Evolutionary conservation across 2,329 filamentous ascomycete species (phyloP).

Genomic region (Fusarium algeriense): DNA sequence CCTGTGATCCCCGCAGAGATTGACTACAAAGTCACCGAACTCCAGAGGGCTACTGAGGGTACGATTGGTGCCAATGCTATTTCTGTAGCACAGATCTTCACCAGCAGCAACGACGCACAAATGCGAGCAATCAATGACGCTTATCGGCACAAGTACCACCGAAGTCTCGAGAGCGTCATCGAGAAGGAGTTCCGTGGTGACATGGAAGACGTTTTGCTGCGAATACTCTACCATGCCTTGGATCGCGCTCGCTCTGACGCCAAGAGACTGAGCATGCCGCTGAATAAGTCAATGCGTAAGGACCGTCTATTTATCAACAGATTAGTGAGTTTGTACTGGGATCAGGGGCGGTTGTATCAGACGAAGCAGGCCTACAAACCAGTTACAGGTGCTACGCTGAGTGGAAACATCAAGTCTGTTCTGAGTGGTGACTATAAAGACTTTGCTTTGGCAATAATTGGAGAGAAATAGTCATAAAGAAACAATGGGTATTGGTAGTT

Average conservation of each 20-base stretch:
- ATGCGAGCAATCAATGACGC: slow-evolving; percentile 48
- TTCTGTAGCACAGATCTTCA: slow-evolving; percentile 50
- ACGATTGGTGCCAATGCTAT: slow-evolving; percentile 48
- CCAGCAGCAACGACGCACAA: slow-evolving; percentile 49
- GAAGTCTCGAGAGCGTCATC: slow-evolving; percentile 50
- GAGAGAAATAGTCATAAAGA: slow-evolving; percentile 38
- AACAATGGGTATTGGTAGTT: too few species aligned
- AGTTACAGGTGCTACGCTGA: slow-evolving; percentile 66
- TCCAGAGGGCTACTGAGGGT: slow-evolving; percentile 52
- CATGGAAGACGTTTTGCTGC: slow-evolving; percentile 51
- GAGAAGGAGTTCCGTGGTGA: slow-evolving; percentile 53
- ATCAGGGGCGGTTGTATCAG: slow-evolving; percentile 44
- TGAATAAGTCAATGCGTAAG: slow-evolving; percentile 49
- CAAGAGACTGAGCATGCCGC: slow-evolving; percentile 38
- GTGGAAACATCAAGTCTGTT: slow-evolving; percentile 43
- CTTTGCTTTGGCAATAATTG: slow-evolving; percentile 47
- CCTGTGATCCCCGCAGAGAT: slow-evolving; percentile 47
- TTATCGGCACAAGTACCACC: slow-evolving; percentile 52
- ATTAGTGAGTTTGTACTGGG: slow-evolving; percentile 50
- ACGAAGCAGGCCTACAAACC: slow-evolving; percentile 69
- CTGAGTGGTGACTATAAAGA: slow-evolving; percentile 49
- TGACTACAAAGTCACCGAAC: slow-evolving; percentile 50
- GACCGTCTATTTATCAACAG: slow-evolving; percentile 51
- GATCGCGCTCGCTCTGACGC: slow-evolving; percentile 47
- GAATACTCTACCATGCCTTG: slow-evolving; percentile 45